These are phyloP conservation scores for Leccinum pachyderme DNA, from an alignment of 1,284 basidiomycete species.

Conservation along the genomic window DNA sequence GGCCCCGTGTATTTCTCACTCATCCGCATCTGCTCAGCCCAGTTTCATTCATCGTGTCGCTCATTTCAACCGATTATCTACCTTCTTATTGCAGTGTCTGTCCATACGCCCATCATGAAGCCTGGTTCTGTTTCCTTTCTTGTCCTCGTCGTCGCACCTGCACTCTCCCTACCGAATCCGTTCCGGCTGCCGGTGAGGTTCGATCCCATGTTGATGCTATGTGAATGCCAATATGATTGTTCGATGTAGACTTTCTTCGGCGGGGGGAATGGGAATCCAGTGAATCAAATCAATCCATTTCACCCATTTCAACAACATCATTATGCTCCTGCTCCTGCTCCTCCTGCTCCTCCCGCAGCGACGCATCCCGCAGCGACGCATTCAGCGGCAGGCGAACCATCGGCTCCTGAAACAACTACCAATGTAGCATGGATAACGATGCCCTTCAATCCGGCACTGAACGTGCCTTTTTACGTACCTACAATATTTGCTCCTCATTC, in stretches of 20 bases:
- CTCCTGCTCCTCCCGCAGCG: background rate
- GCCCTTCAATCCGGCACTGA: background rate
- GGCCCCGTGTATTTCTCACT: background rate
- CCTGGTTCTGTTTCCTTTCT: background rate
- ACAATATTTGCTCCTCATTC: background rate
- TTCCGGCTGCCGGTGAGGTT: background rate
- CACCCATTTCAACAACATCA: background rate
- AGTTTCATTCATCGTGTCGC: background rate
- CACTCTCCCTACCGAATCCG: background rate
- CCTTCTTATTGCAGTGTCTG: background rate
- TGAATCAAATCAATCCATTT: background rate
- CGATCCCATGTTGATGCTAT: background rate
- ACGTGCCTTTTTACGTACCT: background rate
- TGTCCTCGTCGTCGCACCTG: background rate
- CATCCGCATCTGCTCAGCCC: background rate
- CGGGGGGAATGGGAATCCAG: background rate
- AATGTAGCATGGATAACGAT: background rate
- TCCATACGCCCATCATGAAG: background rate
- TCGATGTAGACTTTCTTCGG: background rate
- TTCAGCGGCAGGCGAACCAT: background rate
- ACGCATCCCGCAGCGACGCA: background rate
- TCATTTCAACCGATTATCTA: background rate
- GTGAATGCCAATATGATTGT: background rate
- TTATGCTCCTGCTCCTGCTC: background rate
- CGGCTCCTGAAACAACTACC: background rate